A percentile compares a stretch with the other conserved stretches of the same genome.
phyloP scores from a whole-genome alignment of 371 early-diverging fungal genomes.

The Parasitella parasitica region DNA sequence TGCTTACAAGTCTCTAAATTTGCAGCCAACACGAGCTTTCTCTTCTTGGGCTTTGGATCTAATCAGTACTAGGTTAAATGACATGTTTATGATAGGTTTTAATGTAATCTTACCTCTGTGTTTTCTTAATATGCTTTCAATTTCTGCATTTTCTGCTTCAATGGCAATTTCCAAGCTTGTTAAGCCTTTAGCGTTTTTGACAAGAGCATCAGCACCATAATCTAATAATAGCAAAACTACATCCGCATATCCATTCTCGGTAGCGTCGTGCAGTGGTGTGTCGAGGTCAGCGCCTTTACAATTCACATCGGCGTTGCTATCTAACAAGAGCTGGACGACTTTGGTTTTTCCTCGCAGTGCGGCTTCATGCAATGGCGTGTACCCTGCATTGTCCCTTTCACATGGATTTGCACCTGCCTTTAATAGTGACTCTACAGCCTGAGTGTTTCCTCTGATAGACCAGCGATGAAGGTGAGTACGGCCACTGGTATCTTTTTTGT shows the following conservation, averaged over 20 bases:
- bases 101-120: constrained; percentile 5
- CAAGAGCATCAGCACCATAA: constrained; percentile 46
- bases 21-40: constrained; percentile 28
- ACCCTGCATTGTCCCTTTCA: constrained; percentile 70
- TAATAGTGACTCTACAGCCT: constrained; percentile 54
- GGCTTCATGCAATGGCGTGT: constrained; percentile 80
- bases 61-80: neutral
- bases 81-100: neutral
- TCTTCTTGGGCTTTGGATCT: constrained; percentile 26
- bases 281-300: constrained; percentile 69
- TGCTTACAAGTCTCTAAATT: constrained; percentile 2
- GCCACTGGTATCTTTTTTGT: constrained; percentile 55
- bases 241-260: constrained; percentile 59
- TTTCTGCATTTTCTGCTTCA: constrained; percentile 47
- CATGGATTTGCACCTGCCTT: constrained; percentile 78
- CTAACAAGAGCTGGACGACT: constrained; percentile 63
- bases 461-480: constrained; percentile 59
- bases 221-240: constrained; percentile 45
- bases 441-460: constrained; percentile 56
- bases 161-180: constrained; percentile 59
- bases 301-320: constrained; percentile 72
- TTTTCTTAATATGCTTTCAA: constrained; percentile 20
- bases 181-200: constrained; percentile 51
- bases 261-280: constrained; percentile 83
- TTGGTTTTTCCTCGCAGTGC: constrained; percentile 66